Percentiles rank a stretch among this genome's conserved stretches.
phyloP scores from a whole-genome alignment of 768 basidiomycete species.

The Dictyophora rubrovolvata region DNA sequence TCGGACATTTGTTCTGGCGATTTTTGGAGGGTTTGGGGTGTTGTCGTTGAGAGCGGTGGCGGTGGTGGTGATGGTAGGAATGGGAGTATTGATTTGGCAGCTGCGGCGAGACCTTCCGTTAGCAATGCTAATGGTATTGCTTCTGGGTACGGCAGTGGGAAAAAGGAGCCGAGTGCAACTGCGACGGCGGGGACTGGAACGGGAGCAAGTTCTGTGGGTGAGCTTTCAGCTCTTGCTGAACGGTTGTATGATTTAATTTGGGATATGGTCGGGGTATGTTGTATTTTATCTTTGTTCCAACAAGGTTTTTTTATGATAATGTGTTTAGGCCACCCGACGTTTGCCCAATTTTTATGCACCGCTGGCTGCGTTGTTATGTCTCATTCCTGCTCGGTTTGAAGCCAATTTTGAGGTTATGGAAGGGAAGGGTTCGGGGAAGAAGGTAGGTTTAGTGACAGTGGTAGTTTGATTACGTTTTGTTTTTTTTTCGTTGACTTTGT shows the following conservation, averaged over 20 bases:
- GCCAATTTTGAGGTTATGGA: neutral
- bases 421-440: neutral
- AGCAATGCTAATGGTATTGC: neutral
- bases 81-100: neutral
- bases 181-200: neutral
- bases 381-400: slow-evolving; percentile 2
- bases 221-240: neutral
- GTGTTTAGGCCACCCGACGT: neutral
- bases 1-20: neutral
- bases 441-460: neutral
- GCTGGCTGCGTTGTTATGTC: neutral
- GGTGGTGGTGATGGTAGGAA: neutral
- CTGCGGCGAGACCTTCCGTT: neutral
- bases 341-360: neutral
- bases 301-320: neutral
- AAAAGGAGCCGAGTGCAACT: neutral
- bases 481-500: neutral
- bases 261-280: neutral
- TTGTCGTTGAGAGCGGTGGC: neutral
- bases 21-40: neutral
- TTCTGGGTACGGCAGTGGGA: neutral
- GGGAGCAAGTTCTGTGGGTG: neutral
- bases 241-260: neutral
- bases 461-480: neutral
- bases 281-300: neutral